Percentiles rank a stretch among this genome's conserved stretches.
phyloP scores from a whole-genome alignment of 2,329 filamentous ascomycete genomes.

The Colletotrichum aenigma region DNA sequence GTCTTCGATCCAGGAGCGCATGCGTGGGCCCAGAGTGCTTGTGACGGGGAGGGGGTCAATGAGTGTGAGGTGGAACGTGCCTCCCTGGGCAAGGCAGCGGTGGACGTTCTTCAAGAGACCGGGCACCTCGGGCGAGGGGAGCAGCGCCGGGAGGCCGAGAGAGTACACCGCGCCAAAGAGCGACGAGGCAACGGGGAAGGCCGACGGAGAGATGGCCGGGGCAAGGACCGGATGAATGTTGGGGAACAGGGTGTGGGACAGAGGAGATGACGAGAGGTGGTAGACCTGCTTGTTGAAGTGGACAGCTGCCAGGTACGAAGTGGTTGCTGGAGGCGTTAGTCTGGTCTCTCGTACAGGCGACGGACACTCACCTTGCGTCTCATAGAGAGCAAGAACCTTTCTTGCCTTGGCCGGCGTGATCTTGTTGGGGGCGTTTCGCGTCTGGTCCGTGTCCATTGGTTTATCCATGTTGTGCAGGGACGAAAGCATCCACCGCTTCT shows the following conservation, averaged over 20 bases:
- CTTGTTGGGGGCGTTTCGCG: conserved; percentile 7
- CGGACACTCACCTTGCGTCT: conserved; percentile 48
- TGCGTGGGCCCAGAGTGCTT: conserved; percentile 56
- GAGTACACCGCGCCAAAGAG: conserved; percentile 56
- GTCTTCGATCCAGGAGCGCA: conserved; percentile 66
- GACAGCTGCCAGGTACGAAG: conserved; percentile 52
- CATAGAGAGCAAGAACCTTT: conserved; percentile 54
- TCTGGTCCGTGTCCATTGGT: conserved; percentile 22
- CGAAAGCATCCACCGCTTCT: conserved; percentile 67
- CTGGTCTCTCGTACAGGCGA: neutral
- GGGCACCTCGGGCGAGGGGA: conserved; percentile 62
- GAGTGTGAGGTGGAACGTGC: conserved; percentile 62
- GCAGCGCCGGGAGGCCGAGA: conserved; percentile 59
- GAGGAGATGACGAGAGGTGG: conserved; percentile 48
- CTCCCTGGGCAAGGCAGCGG: conserved; percentile 58
- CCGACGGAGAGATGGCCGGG: conserved; percentile 38
- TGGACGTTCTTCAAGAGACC: conserved; percentile 60
- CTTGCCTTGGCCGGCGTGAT: conserved; percentile 24
- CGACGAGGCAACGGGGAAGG: conserved; percentile 41
- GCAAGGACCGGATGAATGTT: conserved; percentile 45
- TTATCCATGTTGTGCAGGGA: conserved; percentile 54
- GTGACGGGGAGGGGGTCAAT: conserved; percentile 66
- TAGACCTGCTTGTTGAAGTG: conserved; percentile 45
- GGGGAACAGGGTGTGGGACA: conserved; percentile 39
- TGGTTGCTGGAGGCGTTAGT: conserved; percentile 42